Evolutionary conservation across 768 basidiomycete genomes (phyloP), one percentile per base, ranked within the genome.

Genomic region (Amanita thiersii): DNA sequence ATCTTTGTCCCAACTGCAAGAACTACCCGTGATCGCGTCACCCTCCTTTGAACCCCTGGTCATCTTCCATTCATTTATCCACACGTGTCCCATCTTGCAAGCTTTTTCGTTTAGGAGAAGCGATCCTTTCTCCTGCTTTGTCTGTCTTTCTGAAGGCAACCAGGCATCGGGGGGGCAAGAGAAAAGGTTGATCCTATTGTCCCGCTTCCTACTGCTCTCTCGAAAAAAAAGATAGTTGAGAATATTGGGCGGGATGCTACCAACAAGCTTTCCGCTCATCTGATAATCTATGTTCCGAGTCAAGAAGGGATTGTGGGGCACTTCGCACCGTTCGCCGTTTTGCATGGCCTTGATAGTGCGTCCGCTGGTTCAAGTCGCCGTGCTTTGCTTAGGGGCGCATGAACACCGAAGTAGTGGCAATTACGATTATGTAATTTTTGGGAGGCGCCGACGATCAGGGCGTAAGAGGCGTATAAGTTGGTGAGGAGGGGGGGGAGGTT

Each of bases 131-230:
- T 14, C 42, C 25, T 18, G 17, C 24, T 37, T 28, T 25, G 25
- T 17, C 19, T 12, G 28, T 23, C 18, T 14, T n/a, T 26, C 5
- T 14, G 18, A 19, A 12, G n/a, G 11, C 26, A 28, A 29, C 32
- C 6, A 25, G 12, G 24, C 24, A 11, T 43, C 42, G 42, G 34
- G 12, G 35, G 20, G 31, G 31, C 41, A 38, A 32, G 40, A 37
- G 41, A 40, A 39, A 47, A 55, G 51, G 52, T 55, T 56, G 51
- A 55, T 51, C 47, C 39, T 50, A 36, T 23, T 40, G 37, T 36
- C 38, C 50, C 46, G 36, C 49, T 52, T 51, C 54, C 51, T 48
- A 37, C 51, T 43, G 34, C 42, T 38, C 42, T 45, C 44, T 47
- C 37, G 42, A 48, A 50, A 51, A 49, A 50, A 50, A 46, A 45